Base-by-base conservation (phyloP, 108 stramenopile genomes). In the Pseudonitzschia multistriata region DNA sequence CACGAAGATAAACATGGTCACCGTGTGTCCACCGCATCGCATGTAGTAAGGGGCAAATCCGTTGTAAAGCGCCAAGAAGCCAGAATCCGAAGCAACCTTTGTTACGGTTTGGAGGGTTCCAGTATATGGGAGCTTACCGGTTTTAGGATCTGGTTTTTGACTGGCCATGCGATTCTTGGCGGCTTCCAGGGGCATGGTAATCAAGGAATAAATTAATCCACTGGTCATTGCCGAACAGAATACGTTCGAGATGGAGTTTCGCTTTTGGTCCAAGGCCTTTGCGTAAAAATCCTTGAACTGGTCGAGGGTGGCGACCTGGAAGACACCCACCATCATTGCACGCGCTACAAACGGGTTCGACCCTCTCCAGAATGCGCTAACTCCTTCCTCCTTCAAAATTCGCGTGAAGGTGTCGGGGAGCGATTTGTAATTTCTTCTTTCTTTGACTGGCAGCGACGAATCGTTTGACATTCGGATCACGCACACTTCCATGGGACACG, bases 1-100 rank as follows among this genome's bases (percentile, higher is more conserved):
- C 5, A 97, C 93, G 39, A 85, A 61, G 48, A 97, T 83, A 62
- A 97, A 97, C 96, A 97, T 97, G 69, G 80, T 66, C 19, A 97
- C 96, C 5, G 96, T 97, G 75, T 97, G 96, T 28, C 96, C 96
- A 60, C 96, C 96, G 72, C 96, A 97, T 61, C 96, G 88, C 55
- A 90, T 56, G 66, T 97, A 97, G 76, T 97, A 97, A 3, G 96
- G 92, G n/a, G 89, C 79, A 73, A 89, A 92, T 54, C 91, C 89
- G 49, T 89, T 85, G 79, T 93, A 97, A 4, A 97, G 79, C 22
- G 90, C 76, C 63, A 88, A 66, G 71, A 95, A 80, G 37, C 96
- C 96, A 66, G 88, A 86, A 52, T 89, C 79, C 24, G 70, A 70
- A 10, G 88, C 57, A 19, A 97, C 86, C 64, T 81, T 73, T 37